These are phyloP conservation scores for Pythium rishiriense DNA, from an alignment of 352 stramenopile genomes.

Conservation along the genomic window DNA sequence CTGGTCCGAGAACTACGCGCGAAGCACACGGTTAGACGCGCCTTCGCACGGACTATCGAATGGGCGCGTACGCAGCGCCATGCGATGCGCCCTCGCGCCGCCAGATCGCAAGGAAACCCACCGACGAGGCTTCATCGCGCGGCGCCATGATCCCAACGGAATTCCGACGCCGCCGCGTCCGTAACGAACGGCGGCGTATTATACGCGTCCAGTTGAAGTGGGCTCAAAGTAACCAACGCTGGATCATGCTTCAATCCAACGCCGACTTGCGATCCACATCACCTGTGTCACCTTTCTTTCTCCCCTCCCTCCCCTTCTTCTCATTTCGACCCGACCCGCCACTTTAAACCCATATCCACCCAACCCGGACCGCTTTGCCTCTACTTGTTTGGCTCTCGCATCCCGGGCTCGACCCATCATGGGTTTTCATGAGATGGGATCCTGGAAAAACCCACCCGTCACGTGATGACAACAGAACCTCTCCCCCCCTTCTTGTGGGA, in stretches of 20 bases:
- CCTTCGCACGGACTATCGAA: background rate
- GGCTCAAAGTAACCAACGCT: conserved; percentile 18
- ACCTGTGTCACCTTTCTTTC: background rate
- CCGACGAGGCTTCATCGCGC: conserved; percentile 24
- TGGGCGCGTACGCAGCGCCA: background rate
- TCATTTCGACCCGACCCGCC: conserved; percentile 2
- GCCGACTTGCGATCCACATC: background rate
- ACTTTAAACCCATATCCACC: background rate
- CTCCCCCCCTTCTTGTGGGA: too few species aligned
- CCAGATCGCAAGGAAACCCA: conserved; percentile 6
- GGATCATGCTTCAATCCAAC: conserved; percentile 24
- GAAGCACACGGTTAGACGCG: conserved; percentile 7
- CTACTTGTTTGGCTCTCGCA: too few species aligned
- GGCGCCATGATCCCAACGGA: conserved; percentile 24
- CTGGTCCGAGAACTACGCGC: conserved; percentile 38
- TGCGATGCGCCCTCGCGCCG: background rate
- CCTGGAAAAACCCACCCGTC: background rate
- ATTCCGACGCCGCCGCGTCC: conserved; percentile 18
- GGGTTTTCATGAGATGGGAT: background rate
- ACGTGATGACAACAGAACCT: conserved; percentile 12
- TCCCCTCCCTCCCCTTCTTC: background rate
- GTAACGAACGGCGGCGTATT: conserved; percentile 10
- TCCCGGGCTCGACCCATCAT: too few species aligned
- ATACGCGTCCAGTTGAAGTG: conserved; percentile 24
- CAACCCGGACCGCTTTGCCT: background rate